Evolutionary conservation across 495 filamentous ascomycete genomes (phyloP).

Genomic region (Bombardia bombarda): DNA sequence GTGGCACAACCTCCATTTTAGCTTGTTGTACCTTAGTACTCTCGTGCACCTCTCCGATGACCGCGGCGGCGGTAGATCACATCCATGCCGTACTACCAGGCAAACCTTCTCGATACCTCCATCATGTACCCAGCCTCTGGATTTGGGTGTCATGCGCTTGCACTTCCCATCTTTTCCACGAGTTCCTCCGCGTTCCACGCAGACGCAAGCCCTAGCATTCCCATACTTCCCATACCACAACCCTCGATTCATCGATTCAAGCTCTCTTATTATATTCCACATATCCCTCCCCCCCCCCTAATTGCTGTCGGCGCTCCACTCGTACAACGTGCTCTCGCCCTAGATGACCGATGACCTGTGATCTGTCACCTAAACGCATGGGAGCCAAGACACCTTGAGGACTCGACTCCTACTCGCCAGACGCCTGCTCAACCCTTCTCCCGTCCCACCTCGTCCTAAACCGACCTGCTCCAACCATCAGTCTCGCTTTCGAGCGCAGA

Average conservation of each 20-base stretch:
- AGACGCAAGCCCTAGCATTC: too few species aligned
- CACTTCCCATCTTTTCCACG: too few species aligned
- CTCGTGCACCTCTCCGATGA: constrained; percentile 1
- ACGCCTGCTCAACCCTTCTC: neutral
- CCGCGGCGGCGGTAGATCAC: constrained; percentile 1
- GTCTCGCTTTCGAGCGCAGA: neutral
- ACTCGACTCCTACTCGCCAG: neutral
- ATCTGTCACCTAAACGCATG: neutral
- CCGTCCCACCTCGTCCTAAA: constrained; percentile 1
- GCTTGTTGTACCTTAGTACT: neutral
- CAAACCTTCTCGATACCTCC: too few species aligned
- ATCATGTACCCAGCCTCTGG: too few species aligned
- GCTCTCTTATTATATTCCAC: neutral
- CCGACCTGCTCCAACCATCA: constrained; percentile 13
- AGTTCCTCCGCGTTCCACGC: too few species aligned
- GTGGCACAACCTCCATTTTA: too few species aligned
- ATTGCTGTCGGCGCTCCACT: neutral
- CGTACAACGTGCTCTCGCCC: neutral
- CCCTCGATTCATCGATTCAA: too few species aligned
- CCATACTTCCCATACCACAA: too few species aligned
- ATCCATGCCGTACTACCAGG: too few species aligned
- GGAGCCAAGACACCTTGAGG: neutral
- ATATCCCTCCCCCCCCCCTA: neutral
- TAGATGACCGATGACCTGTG: constrained; percentile 7
- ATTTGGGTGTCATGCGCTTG: too few species aligned